phyloP scores from a whole-genome alignment of 306 rosid species.

The Prunus mongolica region DNA sequence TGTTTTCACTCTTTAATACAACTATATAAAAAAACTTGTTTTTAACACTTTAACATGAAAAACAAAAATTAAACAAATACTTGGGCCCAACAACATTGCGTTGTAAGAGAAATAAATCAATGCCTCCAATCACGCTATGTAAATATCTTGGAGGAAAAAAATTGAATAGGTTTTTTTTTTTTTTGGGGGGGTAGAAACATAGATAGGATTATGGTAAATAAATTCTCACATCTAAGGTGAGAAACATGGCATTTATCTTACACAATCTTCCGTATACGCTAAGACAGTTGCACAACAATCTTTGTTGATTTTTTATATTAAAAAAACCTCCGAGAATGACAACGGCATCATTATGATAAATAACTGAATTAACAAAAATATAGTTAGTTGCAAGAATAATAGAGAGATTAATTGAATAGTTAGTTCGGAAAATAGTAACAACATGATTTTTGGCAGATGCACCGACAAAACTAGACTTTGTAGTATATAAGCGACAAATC shows the following conservation, averaged over 20 bases:
- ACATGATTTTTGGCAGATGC: too few relatives aligned
- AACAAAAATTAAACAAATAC: neutral
- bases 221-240: neutral
- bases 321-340: too few relatives aligned
- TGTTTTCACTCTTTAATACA: neutral
- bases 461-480: too few relatives aligned
- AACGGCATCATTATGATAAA: too few relatives aligned
- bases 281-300: neutral
- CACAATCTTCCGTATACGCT: neutral
- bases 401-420: too few relatives aligned
- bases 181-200: too few relatives aligned
- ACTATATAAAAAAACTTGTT: neutral
- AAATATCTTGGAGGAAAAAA: neutral
- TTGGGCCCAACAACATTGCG: neutral
- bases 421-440: too few relatives aligned
- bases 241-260: neutral
- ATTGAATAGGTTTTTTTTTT: neutral
- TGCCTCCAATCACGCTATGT: neutral
- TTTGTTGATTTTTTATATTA: too few relatives aligned
- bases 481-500: too few relatives aligned
- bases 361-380: too few relatives aligned
- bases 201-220: too few relatives aligned
- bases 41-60: neutral
- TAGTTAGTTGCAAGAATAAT: too few relatives aligned
- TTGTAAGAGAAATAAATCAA: neutral